A percentile compares a stretch with the other conserved stretches of the same genome.
These are phyloP conservation scores for Priceomyces melissophilus DNA, from an alignment of 805 yeast species.

Conservation along the genomic window DNA sequence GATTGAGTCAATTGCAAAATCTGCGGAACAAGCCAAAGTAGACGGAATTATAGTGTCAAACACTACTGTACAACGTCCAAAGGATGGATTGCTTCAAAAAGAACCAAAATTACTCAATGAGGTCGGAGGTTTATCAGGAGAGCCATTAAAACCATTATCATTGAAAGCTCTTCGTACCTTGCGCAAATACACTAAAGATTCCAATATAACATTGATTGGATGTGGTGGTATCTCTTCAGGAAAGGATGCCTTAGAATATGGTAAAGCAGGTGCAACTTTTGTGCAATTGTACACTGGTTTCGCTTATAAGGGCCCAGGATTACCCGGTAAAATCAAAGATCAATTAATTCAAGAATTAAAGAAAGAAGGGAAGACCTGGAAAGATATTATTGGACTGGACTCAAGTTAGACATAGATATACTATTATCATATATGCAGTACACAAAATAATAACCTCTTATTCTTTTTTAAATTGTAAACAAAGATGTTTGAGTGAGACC, in stretches of 20 bases:
- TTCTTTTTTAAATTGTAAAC: neutral
- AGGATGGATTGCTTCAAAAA: slow-evolving; percentile 47
- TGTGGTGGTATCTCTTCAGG: slow-evolving; percentile 94
- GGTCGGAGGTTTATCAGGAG: slow-evolving; percentile 90
- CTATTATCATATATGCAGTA: too few relatives aligned
- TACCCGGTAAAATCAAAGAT: slow-evolving; percentile 47
- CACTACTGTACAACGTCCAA: slow-evolving; percentile 85
- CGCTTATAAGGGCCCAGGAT: slow-evolving; percentile 91
- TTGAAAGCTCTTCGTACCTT: slow-evolving; percentile 67
- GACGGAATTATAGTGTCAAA: slow-evolving; percentile 93
- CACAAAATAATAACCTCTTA: neutral
- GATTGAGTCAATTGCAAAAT: slow-evolving; percentile 73
- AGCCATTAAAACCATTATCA: slow-evolving; percentile 79
- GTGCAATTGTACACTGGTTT: slow-evolving; percentile 85
- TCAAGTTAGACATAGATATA: too few relatives aligned
- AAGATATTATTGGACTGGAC: slow-evolving; percentile 58
- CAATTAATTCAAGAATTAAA: slow-evolving; percentile 47
- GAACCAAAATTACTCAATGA: slow-evolving; percentile 43
- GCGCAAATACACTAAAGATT: slow-evolving; percentile 72
- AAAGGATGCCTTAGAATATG: slow-evolving; percentile 85
- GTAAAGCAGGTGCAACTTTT: slow-evolving; percentile 90
- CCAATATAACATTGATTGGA: slow-evolving; percentile 75
- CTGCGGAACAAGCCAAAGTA: slow-evolving; percentile 71
- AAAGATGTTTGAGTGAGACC: neutral
- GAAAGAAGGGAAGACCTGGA: slow-evolving; percentile 82